Base-by-base conservation (phyloP, 1,284 basidiomycete genomes). In the Malassezia arunalokei region DNA sequence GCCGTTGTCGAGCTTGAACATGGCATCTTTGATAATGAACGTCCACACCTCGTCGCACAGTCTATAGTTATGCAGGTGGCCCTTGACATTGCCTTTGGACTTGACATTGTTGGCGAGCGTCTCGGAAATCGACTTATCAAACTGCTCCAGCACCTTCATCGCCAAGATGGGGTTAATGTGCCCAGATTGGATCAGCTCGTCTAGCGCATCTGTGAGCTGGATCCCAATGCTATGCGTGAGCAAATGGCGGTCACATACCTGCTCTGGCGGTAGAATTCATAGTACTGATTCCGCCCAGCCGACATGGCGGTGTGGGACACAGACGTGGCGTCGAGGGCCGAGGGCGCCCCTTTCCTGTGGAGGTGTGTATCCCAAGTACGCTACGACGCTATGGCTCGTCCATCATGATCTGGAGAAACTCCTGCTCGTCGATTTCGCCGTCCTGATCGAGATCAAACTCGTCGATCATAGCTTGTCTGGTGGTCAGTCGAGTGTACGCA, bases 361-460 rank as follows among this genome's bases (percentile, higher is more conserved):
- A 54, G 52, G 52, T 45, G 52, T 49, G 52, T 49, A 49, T 24
- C 31, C 39, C 32, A 40, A 20, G 12, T 31, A 11, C 17, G 30
- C 27, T 6, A 24, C 49, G 8, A 44, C 20, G 8, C 55, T 57
- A 73, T 20, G 66, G 57, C 49, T 94, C 90, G 76, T 95, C 90
- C 46, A 87, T 87, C 91, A 96, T 92, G 74, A 96, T 95, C 42
- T 87, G 85, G 62, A 88, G 83, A 75, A 92, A 91, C 77, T 92
- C 88, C 72, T 86, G 82, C 72, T 90, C 86, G 73, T 84, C 90
- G 73, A 98, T 98, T 77, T 92, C 91, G 20, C 91, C 90, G 66
- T 99, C 92, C 74, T 92, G 86, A 77, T 99, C 92, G 33, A 99
- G 81, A 75, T 99, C 92, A 70, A 99, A 99, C 76, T 99, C 94